phyloP scores from a whole-genome alignment of 2,329 filamentous ascomycete species.

The Aspergillus piperis region DNA sequence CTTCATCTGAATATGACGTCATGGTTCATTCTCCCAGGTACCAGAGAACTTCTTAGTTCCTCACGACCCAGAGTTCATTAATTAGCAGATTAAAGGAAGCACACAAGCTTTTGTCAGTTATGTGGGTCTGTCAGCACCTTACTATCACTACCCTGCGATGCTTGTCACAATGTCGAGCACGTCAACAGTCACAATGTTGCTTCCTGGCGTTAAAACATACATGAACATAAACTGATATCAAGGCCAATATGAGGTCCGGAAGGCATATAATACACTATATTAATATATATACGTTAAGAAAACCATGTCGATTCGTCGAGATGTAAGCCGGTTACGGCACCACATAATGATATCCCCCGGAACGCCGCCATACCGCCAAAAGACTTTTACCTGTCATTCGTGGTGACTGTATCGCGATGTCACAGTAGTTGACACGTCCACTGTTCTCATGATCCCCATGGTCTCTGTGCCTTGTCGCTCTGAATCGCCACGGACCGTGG shows the following conservation, averaged over 20 bases:
- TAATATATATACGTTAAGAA: neutral
- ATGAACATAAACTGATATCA: neutral
- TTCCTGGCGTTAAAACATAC: neutral
- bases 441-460: constrained; percentile 31
- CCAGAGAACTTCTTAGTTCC: neutral
- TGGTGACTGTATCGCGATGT: neutral
- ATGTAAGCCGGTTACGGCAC: neutral
- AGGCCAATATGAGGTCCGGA: neutral
- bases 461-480: neutral
- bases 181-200: too few relatives aligned
- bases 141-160: too few relatives aligned
- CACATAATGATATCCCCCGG: neutral
- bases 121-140: too few relatives aligned
- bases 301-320: neutral
- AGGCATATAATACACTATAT: neutral
- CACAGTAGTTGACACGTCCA: constrained; percentile 30
- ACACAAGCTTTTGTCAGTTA: neutral
- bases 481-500: constrained; percentile 24
- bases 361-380: neutral
- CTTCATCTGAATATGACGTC: neutral
- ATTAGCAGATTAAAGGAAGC: too few relatives aligned
- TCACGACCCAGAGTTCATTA: too few relatives aligned
- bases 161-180: too few relatives aligned
- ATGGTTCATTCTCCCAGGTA: neutral
- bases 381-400: neutral